phyloP scores from a whole-genome alignment of 495 filamentous ascomycete species.

The Echria macrotheca region DNA sequence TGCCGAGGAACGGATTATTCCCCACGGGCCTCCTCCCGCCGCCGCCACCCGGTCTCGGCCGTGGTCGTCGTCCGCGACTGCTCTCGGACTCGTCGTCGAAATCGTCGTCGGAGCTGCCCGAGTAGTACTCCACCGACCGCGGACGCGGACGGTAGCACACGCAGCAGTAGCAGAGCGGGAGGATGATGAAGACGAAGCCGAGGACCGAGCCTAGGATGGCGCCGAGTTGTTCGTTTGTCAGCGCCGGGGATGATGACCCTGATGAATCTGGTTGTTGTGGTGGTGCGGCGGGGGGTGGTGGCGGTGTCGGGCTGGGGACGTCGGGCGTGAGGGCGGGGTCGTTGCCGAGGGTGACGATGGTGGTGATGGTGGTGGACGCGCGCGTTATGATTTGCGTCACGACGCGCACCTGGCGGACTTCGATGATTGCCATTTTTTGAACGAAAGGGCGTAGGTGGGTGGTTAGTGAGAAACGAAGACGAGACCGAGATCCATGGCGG shows the following conservation, averaged over 20 bases:
- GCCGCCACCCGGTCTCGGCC: neutral
- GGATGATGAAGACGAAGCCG: slow-evolving; percentile 9
- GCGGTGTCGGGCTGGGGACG: neutral
- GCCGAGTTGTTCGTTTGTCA: slow-evolving; percentile 15
- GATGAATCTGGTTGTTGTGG: neutral
- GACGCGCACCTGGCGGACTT: slow-evolving; percentile 1
- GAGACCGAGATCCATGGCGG: too few relatives aligned
- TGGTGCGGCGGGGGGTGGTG: slow-evolving; percentile 2
- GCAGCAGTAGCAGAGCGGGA: slow-evolving; percentile 13
- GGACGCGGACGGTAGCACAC: neutral
- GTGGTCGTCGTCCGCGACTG: neutral
- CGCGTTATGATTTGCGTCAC: slow-evolving; percentile 20
- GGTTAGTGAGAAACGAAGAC: too few relatives aligned
- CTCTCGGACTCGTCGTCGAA: neutral
- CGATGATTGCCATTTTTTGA: slow-evolving; percentile 1
- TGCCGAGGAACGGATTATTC: neutral
- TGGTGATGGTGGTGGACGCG: slow-evolving; percentile 16
- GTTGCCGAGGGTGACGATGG: slow-evolving; percentile 17
- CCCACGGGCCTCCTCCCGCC: neutral
- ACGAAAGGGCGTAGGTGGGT: too few relatives aligned
- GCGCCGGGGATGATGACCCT: neutral
- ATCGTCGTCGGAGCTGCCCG: neutral
- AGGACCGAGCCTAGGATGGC: slow-evolving; percentile 18
- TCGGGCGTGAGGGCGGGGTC: neutral
- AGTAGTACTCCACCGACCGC: neutral